Base-by-base conservation (phyloP, 768 basidiomycete species). In the Harrya chromipes region DNA sequence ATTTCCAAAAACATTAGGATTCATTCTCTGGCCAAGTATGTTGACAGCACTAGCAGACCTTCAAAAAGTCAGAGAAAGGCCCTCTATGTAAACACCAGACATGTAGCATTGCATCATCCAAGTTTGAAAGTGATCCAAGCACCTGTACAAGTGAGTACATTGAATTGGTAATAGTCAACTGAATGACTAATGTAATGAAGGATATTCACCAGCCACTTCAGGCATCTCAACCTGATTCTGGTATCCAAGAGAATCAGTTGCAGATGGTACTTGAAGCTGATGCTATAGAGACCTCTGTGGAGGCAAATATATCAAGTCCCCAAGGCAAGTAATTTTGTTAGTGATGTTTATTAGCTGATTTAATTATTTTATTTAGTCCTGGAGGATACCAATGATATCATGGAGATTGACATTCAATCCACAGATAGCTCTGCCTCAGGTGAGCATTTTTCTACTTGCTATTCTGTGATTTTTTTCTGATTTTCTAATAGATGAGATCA, bases 51-150 rank as follows among this genome's bases (percentile, higher is more conserved):
- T 46, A 4, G 13, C 33, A 46, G n/a, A 2, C 4, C 16, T 21
- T 6, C 37, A 2, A 53, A 56, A 16, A 55, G 12, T 13, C 54
- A 53, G 5, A 56, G 31, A n/a, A 4, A 48, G 6, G 54, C 54
- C 4, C 20, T 64, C 36, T 31, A 54, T 35, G 17, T 62, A 31
- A 65, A 65, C 4, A 57, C 54, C 35, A 54, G 64, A 21, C 46
- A 66, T 13, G 4, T 57, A 12, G 52, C 29, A 17, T 0, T 12
- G 10, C 6, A 54, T 27, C 17, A 54, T 17, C 4, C 35, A 13
- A 10, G 24, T 16, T 3, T 31, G 21, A 47, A 7, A 1, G 21
- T 26, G 31, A n/a, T 6, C 2, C 1, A 37, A 23, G 8, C 9
- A 21, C 1, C 40, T 44, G 4, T 5, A 21, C 56, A 62, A 8